Evolutionary conservation across 257 asterid species (phyloP).

Genomic region (Pogostemon cablin): DNA sequence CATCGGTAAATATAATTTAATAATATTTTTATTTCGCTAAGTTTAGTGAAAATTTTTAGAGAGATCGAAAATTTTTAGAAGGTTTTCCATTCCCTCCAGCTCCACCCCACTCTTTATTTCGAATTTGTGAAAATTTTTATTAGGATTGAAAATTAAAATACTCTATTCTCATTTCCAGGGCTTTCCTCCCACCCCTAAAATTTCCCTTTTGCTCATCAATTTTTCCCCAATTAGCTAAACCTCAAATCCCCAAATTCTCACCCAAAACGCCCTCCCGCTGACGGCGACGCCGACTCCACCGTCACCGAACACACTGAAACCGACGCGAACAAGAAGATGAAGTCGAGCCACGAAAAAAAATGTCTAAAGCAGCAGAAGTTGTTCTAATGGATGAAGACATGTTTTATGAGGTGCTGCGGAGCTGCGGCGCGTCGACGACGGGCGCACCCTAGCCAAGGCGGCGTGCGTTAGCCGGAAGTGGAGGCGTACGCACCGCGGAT

Average conservation of each 20-base stretch:
- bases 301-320: neutral
- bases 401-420: conserved; percentile 50
- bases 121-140: no score
- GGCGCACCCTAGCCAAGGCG: conserved; percentile 77
- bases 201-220: conserved; percentile 25
- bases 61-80: no score
- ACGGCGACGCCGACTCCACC: conserved; percentile 30
- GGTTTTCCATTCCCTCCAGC: no score
- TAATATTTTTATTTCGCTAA: no score
- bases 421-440: conserved; percentile 76
- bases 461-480: conserved; percentile 89
- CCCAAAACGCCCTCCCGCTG: conserved; percentile 50
- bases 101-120: no score
- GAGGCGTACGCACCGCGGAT: conserved; percentile 60
- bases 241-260: conserved; percentile 31
- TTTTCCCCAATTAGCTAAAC: conserved; percentile 34
- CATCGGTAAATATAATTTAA: no score
- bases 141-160: no score
- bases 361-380: no score
- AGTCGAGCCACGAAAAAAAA: neutral
- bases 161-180: no score
- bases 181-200: neutral
- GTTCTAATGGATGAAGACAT: no score
- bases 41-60: no score
- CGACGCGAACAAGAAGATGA: conserved; percentile 51